phyloP scores from a whole-genome alignment of 805 yeast species.

The Barnettozyma californica region DNA sequence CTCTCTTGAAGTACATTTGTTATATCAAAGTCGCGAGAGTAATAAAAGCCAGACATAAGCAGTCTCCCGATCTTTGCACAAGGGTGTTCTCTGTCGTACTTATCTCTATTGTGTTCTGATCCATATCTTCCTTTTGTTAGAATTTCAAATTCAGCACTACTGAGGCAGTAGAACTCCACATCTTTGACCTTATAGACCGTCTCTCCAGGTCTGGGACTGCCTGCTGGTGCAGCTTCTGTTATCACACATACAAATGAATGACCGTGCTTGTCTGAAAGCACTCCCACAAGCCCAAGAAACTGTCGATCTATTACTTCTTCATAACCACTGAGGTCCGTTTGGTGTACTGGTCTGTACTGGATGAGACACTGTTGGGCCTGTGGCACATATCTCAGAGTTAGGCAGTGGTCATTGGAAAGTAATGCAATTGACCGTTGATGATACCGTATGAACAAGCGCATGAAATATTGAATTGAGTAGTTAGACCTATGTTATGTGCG shows the following conservation, averaged over 20 bases:
- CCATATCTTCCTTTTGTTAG: conserved; percentile 21
- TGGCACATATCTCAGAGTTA: conserved; percentile 46
- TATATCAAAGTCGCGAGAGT: conserved; percentile 83
- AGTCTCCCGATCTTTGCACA: conserved; percentile 72
- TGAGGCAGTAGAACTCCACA: conserved; percentile 62
- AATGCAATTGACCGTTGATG: conserved; percentile 68
- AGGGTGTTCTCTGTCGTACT: conserved; percentile 57
- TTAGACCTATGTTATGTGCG: not conserved
- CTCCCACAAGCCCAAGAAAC: conserved; percentile 57
- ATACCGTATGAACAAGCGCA: conserved; percentile 40
- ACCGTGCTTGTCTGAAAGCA: conserved; percentile 44
- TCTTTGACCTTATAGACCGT: conserved; percentile 48
- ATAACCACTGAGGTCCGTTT: conserved; percentile 35
- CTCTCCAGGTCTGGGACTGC: conserved; percentile 53
- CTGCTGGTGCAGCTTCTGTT: conserved; percentile 49
- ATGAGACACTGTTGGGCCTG: conserved; percentile 32
- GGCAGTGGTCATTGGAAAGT: conserved; percentile 50
- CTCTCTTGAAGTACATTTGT: conserved; percentile 76
- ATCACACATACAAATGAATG: conserved; percentile 51
- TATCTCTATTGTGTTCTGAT: conserved; percentile 24
- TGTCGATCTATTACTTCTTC: conserved; percentile 31
- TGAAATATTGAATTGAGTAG: not conserved
- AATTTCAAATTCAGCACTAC: conserved; percentile 48
- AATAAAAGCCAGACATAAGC: conserved; percentile 81
- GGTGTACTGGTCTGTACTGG: conserved; percentile 44